phyloP scores from a whole-genome alignment of 805 yeast species.

The Kuraishia ogatae region DNA sequence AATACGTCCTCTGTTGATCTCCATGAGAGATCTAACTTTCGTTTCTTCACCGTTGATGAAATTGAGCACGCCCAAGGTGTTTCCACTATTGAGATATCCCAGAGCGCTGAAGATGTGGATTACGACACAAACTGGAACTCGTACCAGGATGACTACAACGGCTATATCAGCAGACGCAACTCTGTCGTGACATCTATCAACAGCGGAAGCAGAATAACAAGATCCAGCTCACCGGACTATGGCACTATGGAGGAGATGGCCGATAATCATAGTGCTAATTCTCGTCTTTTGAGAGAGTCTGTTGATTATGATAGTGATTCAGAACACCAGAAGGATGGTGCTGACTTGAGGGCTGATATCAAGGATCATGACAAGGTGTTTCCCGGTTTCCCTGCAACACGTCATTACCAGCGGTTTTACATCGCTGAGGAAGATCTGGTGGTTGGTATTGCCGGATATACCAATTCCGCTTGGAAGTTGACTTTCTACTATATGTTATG shows the following conservation, averaged over 20 bases:
- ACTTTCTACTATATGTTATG: constrained; percentile 46
- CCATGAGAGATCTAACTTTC: constrained; percentile 41
- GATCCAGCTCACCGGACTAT: neutral
- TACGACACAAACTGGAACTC: constrained; percentile 72
- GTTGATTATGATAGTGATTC: constrained; percentile 3
- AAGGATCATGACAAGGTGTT: constrained; percentile 34
- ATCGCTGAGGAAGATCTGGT: constrained; percentile 94
- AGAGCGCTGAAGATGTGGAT: constrained; percentile 34
- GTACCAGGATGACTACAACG: constrained; percentile 33
- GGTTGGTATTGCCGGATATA: constrained; percentile 89
- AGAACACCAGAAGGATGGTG: constrained; percentile 1
- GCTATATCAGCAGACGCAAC: constrained; percentile 13
- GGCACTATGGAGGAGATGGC: neutral
- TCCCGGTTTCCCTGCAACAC: constrained; percentile 29
- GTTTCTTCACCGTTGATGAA: constrained; percentile 77
- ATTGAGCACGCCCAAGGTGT: constrained; percentile 84
- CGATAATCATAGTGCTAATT: neutral
- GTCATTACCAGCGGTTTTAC: constrained; percentile 71
- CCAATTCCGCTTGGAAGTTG: constrained; percentile 37
- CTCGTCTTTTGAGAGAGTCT: neutral
- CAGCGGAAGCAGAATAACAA: constrained; percentile 2
- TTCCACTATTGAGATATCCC: constrained; percentile 57
- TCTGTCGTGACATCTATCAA: constrained; percentile 6
- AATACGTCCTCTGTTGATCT: constrained; percentile 23
- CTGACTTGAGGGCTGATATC: constrained; percentile 14